These are phyloP conservation scores for Pythium vanterpoolii DNA, from an alignment of 352 stramenopile species.

Conservation along the genomic window DNA sequence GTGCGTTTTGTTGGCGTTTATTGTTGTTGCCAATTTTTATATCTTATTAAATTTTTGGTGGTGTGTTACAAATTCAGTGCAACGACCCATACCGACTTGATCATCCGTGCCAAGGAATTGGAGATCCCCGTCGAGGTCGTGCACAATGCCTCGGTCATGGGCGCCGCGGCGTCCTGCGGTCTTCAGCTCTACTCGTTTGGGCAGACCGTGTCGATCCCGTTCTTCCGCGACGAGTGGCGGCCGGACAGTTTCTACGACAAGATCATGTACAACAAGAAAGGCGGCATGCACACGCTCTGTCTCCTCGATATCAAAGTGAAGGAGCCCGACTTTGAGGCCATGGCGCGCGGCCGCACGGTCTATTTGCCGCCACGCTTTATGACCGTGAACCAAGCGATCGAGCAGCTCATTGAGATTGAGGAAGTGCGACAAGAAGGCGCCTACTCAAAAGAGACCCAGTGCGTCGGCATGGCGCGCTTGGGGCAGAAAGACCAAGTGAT, in stretches of 20 bases:
- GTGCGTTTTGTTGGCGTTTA: constrained; percentile 24
- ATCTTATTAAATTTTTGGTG: too few relatives aligned
- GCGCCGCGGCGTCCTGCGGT: constrained; percentile 92
- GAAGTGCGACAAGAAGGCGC: constrained; percentile 81
- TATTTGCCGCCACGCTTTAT: constrained; percentile 98
- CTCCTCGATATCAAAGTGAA: constrained; percentile 99
- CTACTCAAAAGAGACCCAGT: constrained; percentile 79
- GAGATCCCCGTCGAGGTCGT: constrained; percentile 95
- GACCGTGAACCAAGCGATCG: constrained; percentile 93
- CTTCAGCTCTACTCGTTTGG: constrained; percentile 99
- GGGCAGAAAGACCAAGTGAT: constrained; percentile 93
- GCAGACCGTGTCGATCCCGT: constrained; percentile 98
- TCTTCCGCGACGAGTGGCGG: constrained; percentile 95
- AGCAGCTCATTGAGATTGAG: constrained; percentile 96
- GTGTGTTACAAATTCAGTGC: too few relatives aligned
- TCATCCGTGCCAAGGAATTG: constrained; percentile 92
- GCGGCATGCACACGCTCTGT: constrained; percentile 98
- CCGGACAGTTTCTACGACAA: constrained; percentile 98
- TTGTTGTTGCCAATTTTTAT: not conserved
- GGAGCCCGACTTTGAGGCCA: constrained; percentile 97
- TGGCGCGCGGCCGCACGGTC: constrained; percentile 90
- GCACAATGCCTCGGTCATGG: constrained; percentile 99
- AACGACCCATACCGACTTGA: constrained; percentile 98
- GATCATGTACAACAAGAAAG: constrained; percentile 94
- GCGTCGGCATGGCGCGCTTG: constrained; percentile 94